A percentile compares a stretch with the other conserved stretches of the same genome.
phyloP scores from a whole-genome alignment of 2,329 filamentous ascomycete species.

The Sarocladium strictum region DNA sequence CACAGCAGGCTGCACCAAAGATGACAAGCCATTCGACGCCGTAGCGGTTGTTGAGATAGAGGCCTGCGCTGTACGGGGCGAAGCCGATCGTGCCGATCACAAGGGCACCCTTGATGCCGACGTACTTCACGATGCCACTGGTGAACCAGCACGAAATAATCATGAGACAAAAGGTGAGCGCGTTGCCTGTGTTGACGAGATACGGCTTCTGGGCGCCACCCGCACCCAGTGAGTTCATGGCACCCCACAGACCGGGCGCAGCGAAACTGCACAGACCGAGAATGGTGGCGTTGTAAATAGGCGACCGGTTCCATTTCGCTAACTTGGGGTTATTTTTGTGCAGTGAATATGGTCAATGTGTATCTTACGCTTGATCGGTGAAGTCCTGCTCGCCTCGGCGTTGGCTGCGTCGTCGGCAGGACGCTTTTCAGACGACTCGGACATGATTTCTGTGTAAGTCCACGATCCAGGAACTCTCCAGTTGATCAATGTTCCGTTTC shows the following conservation, averaged over 20 bases:
- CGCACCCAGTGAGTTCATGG: conserved; percentile 45
- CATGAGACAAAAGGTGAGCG: conserved; percentile 40
- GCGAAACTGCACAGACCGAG: conserved; percentile 45
- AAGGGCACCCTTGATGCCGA: conserved; percentile 40
- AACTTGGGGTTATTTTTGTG: neutral
- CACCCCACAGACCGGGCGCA: conserved; percentile 44
- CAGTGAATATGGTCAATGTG: too few species aligned
- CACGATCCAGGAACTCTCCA: too few species aligned
- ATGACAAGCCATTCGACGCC: conserved; percentile 47
- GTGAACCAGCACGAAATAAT: conserved; percentile 41
- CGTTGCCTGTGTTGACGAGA: conserved; percentile 45
- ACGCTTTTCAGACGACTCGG: too few species aligned
- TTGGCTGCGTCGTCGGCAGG: too few species aligned
- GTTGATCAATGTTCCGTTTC: too few species aligned
- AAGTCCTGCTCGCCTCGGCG: too few species aligned
- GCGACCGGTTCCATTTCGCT: conserved; percentile 18
- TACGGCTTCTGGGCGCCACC: conserved; percentile 42
- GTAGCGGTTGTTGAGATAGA: conserved; percentile 44
- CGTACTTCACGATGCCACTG: conserved; percentile 40
- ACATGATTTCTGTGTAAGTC: too few species aligned
- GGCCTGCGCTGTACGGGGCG: conserved; percentile 38
- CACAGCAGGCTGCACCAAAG: conserved; percentile 40
- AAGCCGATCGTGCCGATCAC: conserved; percentile 40
- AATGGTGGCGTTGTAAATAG: conserved; percentile 26
- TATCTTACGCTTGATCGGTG: too few species aligned